Percentiles rank a stretch among this genome's conserved stretches.
These are phyloP conservation scores for Trichocladium antarcticum DNA, from an alignment of 495 filamentous ascomycete genomes.

Conservation along the genomic window DNA sequence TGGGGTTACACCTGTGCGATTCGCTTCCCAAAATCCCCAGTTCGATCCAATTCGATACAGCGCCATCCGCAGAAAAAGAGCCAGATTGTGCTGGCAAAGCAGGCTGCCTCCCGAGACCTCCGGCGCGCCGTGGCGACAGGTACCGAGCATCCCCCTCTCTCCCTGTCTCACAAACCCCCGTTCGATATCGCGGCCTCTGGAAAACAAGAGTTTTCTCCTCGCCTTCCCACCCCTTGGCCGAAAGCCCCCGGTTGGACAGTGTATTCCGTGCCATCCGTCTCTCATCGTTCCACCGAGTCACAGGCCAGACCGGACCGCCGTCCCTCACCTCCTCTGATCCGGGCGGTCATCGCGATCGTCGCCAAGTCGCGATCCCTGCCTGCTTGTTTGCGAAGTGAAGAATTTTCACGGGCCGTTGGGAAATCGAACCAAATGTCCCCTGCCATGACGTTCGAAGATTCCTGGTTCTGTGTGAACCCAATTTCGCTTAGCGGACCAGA, in stretches of 20 bases:
- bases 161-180: too few relatives aligned
- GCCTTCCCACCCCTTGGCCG: too few relatives aligned
- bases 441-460: conserved; percentile 16
- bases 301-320: too few relatives aligned
- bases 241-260: not conserved
- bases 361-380: not conserved
- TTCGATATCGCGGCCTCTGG: not conserved
- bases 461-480: conserved; percentile 17
- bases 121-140: not conserved
- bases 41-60: not conserved
- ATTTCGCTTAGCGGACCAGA: conserved; percentile 25
- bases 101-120: conserved; percentile 1
- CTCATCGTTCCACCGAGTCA: too few relatives aligned
- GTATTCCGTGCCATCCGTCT: too few relatives aligned
- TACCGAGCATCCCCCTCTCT: not conserved
- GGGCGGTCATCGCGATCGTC: not conserved
- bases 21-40: not conserved
- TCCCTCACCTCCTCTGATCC: not conserved
- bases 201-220: not conserved
- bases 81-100: not conserved
- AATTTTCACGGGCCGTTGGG: conserved; percentile 26
- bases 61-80: not conserved
- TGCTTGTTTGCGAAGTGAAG: conserved; percentile 13
- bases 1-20: not conserved
- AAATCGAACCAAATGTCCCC: conserved; percentile 6